phyloP scores from a whole-genome alignment of 768 basidiomycete species.

The Lactarius quietus region DNA sequence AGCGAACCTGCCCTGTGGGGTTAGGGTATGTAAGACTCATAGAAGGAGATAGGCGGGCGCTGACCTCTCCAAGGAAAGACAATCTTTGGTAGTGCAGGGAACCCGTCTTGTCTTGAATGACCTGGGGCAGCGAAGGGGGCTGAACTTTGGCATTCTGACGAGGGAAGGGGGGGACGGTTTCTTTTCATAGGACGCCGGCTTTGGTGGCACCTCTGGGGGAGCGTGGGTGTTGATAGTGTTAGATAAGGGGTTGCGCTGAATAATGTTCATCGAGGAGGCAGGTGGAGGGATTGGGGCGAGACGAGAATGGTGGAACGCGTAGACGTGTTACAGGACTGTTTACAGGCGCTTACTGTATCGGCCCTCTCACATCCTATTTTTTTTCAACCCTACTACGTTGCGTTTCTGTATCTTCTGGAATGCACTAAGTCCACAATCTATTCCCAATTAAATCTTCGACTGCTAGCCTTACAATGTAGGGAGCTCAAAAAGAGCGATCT shows the following conservation, averaged over 20 bases:
- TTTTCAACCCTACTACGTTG: too few species aligned
- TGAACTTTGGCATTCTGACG: constrained; percentile 80
- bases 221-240: constrained; percentile 23
- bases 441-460: too few species aligned
- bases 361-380: too few species aligned
- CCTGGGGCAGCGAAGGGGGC: too few species aligned
- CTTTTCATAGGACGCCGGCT: constrained; percentile 13
- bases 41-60: constrained; percentile 29
- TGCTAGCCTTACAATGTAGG: too few species aligned
- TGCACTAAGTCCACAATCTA: too few species aligned
- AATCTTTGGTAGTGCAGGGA: constrained; percentile 61
- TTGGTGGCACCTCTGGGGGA: constrained; percentile 17
- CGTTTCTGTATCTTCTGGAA: too few species aligned
- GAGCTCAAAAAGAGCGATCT: too few species aligned
- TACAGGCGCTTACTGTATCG: too few species aligned
- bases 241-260: constrained; percentile 26
- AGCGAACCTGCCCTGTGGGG: constrained; percentile 80
- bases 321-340: too few species aligned
- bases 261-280: constrained; percentile 14
- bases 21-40: constrained; percentile 3
- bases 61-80: constrained; percentile 86
- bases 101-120: constrained; percentile 64
- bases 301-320: constrained; percentile 15
- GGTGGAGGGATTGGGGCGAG: constrained; percentile 24
- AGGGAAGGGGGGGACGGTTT: constrained; percentile 59